phyloP scores from a whole-genome alignment of 371 early-diverging fungal genomes.

The Quaeritorhiza haematococci region DNA sequence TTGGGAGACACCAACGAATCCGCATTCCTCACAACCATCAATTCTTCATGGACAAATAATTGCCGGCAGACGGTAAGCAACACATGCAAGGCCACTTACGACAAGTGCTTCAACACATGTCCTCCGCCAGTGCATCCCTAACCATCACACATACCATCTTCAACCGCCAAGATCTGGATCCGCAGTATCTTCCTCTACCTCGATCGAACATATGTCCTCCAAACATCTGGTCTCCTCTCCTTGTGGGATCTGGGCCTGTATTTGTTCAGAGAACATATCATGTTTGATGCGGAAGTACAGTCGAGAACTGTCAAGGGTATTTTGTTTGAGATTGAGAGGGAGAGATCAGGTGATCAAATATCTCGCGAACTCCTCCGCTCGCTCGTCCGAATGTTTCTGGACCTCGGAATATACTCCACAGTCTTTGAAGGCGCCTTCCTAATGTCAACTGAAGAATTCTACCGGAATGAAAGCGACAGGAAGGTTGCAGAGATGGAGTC shows the following conservation, averaged over 20 bases:
- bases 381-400: conserved; percentile 71
- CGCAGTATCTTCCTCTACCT: conserved; percentile 83
- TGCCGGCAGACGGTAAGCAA: conserved; percentile 56
- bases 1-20: conserved; percentile 31
- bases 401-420: conserved; percentile 62
- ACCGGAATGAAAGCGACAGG: conserved; percentile 57
- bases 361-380: conserved; percentile 56
- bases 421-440: conserved; percentile 67
- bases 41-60: conserved; percentile 60
- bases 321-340: conserved; percentile 49
- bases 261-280: conserved; percentile 60
- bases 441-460: conserved; percentile 59
- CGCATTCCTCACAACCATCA: conserved; percentile 44
- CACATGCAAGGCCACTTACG: not conserved
- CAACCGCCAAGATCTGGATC: conserved; percentile 60
- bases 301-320: conserved; percentile 48
- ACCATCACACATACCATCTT: too few relatives aligned
- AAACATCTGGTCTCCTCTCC: conserved; percentile 58
- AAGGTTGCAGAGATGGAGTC: conserved; percentile 34
- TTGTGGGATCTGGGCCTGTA: conserved; percentile 80
- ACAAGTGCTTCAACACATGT: not conserved
- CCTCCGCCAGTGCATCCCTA: too few relatives aligned
- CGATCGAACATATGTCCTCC: conserved; percentile 83
- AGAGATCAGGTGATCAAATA: conserved; percentile 56
- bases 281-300: conserved; percentile 46